A percentile compares a stretch with the other conserved stretches of the same genome.
Conservation (phyloP, 768 basidiomycete genomes). For the Punctularia strigosozonata region DNA sequence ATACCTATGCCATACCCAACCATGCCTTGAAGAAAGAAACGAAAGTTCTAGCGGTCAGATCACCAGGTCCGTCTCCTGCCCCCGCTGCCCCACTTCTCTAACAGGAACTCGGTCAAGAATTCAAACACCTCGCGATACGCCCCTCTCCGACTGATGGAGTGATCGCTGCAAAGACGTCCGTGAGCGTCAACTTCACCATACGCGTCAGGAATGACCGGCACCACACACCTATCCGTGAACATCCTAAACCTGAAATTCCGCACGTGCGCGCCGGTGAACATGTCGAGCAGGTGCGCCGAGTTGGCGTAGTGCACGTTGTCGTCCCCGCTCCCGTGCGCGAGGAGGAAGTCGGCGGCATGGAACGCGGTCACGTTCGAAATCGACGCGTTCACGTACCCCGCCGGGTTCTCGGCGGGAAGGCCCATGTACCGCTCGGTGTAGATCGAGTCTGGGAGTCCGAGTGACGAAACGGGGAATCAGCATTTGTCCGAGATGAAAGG, state of each 20-base stretch:
- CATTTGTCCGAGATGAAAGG: background rate
- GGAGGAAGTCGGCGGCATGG: conserved; percentile 62
- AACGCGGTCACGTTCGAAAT: conserved; percentile 87
- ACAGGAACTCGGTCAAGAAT: conserved; percentile 72
- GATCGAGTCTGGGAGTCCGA: conserved; percentile 79
- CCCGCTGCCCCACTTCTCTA: conserved; percentile 91
- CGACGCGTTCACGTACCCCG: conserved; percentile 84
- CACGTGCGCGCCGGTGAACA: conserved; percentile 72
- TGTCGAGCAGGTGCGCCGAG: conserved; percentile 83
- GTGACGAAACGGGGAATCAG: background rate
- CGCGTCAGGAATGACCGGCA: conserved; percentile 8
- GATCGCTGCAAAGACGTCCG: conserved; percentile 46
- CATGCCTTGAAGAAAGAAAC: too few species aligned
- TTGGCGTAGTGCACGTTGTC: conserved; percentile 96
- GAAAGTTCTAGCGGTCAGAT: too few species aligned
- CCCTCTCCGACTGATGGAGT: conserved; percentile 58
- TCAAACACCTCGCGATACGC: conserved; percentile 81
- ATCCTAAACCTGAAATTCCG: conserved; percentile 79
- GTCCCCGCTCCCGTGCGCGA: conserved; percentile 91
- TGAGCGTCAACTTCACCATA: too few species aligned
- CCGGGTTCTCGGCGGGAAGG: conserved; percentile 63
- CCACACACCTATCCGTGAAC: conserved; percentile 86
- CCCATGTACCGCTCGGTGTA: conserved; percentile 99
- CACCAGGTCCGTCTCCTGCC: conserved; percentile 53
- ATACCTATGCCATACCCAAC: too few species aligned